Conservation (phyloP, 2,329 filamentous ascomycete genomes). For the Beauveria australis region DNA sequence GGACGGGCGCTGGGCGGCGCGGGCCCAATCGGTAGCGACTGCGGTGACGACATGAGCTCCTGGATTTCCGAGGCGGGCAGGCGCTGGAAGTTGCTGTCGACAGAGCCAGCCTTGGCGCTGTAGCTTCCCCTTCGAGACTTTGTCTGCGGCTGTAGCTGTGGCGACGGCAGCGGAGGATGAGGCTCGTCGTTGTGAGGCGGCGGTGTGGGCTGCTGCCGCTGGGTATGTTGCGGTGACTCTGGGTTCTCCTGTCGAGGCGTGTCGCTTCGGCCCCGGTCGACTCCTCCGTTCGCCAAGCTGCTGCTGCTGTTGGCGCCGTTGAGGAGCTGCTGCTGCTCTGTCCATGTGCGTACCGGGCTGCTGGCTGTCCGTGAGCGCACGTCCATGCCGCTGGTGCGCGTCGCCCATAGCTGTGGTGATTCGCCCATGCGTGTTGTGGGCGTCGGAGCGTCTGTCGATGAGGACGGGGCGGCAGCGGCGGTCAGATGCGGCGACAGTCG, state of each 20-base stretch:
- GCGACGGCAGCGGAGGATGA: background rate
- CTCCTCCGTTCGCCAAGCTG: background rate
- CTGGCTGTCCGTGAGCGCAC: constrained; percentile 5
- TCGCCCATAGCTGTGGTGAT: background rate
- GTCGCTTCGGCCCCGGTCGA: constrained; percentile 3
- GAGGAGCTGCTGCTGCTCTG: constrained; percentile 2
- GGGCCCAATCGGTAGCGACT: constrained; percentile 48
- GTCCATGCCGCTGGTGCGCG: background rate
- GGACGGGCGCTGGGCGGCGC: constrained; percentile 25
- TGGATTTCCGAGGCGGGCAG: constrained; percentile 52
- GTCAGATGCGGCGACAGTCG: constrained; percentile 9
- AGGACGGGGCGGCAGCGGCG: background rate
- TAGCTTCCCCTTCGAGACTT: constrained; percentile 21
- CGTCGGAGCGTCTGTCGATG: background rate
- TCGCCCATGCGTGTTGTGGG: background rate
- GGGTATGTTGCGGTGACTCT: background rate
- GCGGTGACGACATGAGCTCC: constrained; percentile 46
- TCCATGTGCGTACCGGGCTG: constrained; percentile 7
- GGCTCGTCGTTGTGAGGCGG: background rate
- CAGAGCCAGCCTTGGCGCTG: constrained; percentile 24
- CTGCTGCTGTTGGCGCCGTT: background rate
- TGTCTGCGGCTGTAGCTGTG: constrained; percentile 5
- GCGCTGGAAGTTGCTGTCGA: constrained; percentile 41
- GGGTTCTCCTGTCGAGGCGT: background rate
- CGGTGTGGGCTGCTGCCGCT: constrained; percentile 6